These are phyloP conservation scores for Coriaria nepalensis DNA, from an alignment of 306 rosid genomes.

Conservation along the genomic window DNA sequence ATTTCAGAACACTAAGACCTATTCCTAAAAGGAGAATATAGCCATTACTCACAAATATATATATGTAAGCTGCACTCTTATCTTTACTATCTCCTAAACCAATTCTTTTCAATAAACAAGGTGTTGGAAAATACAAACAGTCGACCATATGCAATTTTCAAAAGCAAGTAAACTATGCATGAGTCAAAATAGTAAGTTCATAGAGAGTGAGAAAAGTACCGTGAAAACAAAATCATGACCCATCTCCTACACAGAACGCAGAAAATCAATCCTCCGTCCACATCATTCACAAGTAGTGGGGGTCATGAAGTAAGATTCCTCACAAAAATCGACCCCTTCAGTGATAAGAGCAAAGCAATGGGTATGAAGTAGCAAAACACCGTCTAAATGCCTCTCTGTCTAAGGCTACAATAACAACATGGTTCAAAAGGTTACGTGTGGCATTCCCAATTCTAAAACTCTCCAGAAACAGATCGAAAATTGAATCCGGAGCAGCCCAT, in stretches of 20 bases:
- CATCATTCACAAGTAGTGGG: slow-evolving; percentile 88
- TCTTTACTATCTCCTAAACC: no score
- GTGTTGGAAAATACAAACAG: neutral
- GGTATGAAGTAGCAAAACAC: slow-evolving; percentile 55
- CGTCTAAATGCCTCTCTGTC: slow-evolving; percentile 62
- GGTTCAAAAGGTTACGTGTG: slow-evolving; percentile 56
- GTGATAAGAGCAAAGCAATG: slow-evolving; percentile 62
- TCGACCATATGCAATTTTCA: neutral
- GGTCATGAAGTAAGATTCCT: slow-evolving; percentile 82
- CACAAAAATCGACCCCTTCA: slow-evolving; percentile 58
- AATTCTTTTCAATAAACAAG: no score
- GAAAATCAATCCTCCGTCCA: slow-evolving; percentile 87
- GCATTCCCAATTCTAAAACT: slow-evolving; percentile 74
- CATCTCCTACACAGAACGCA: slow-evolving; percentile 70
- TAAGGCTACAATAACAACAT: slow-evolving; percentile 75
- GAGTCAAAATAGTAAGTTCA: neutral
- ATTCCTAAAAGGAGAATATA: no score
- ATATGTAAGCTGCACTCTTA: no score
- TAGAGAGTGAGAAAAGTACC: slow-evolving; percentile 25
- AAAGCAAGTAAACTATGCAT: neutral
- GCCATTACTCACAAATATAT: no score
- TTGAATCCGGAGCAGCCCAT: slow-evolving; percentile 83
- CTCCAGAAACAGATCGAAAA: slow-evolving; percentile 75
- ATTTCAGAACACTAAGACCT: no score
- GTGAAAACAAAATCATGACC: slow-evolving; percentile 95